Evolutionary conservation across 2,329 filamentous ascomycete genomes (phyloP), one percentile per base, ranked within the genome.

Genomic region (Phyllachora maydis): DNA sequence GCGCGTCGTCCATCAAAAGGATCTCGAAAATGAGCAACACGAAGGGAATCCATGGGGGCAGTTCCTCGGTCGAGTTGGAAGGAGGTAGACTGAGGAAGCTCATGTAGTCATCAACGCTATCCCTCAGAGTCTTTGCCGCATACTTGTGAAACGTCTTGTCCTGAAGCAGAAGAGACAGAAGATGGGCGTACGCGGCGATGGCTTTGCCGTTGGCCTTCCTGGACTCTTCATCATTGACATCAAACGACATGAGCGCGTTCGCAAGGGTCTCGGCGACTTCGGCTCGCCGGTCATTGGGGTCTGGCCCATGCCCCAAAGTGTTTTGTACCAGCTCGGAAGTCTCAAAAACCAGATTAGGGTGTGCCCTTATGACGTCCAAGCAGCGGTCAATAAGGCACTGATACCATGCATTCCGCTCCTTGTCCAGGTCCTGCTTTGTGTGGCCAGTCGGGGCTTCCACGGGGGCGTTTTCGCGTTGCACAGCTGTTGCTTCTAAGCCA

Each of bases 11-110:
- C 9, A 76, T 74, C n/a, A 98, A 56, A 16, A 95, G 56, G 25
- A 77, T 77, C 53, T 99, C 88, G 23, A 95, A 60, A 23, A 98
- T 76, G 10, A 95, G 59, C 16, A 98, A 56, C 16, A 95, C 69
- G 38, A 88, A 83, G 8, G 81, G 77, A 32, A 95, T 74, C 82
- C 85, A 98, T 2, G 81, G 77, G 4, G 82, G 77, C n/a, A 81
- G 56, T 28, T 88, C 76, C 23, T 91, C 78, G 0, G 61, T 53
- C 4, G 74, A 58, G 26, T 72, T 65, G 14, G 70, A 65, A 1
- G 66, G 53, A 4, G 66, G 56, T 4, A 82, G 52, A 36, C 75
- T 73, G 35, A 98, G 64, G 43, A 93, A 93, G 3, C 56, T 60
- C 14, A 92, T 58, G 30, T 93, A 67, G 18, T 70, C 70, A 7